Base-by-base conservation (phyloP, 768 basidiomycete species). In the Pleurotus eryngii region DNA sequence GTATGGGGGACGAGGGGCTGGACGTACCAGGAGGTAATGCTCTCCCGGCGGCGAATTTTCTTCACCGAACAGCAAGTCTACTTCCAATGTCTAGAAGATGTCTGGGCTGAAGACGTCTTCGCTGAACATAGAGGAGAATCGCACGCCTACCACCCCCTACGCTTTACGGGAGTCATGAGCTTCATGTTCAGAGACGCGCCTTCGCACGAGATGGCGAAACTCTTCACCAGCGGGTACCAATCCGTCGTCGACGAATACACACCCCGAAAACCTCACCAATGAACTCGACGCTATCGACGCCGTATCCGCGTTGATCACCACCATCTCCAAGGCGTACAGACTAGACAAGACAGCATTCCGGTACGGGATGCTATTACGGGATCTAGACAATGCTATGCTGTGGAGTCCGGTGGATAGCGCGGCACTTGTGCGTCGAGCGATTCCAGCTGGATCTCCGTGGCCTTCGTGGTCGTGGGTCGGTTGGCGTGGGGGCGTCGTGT, bases 381-480 rank as follows among this genome's bases (percentile, higher is more conserved):
- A 54, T 15, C n/a, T 54, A 37, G 24, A 54, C 39, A 22, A 54
- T 22, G 51, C 51, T 2, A 35, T 54, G 9, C 39, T 54, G 1
- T 54, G 51, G 51, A 37, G 42, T 18, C 37, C 51, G 15, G 8
- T 18, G 8, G 22, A 54, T 15, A 38, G 37, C n/a, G n/a, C n/a
- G 7, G 24, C 12, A 17, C 24, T 35, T 17, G 30, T 37, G 17
- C 49, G 27, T 5, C 35, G 49, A 12, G 17, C n/a, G 30, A 35
- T 35, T 12, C 27, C 37, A 9, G 27, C 49, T 30, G 30, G 12
- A 45, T 22, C 20, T 6, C 22, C 51, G 15, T 54, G 51, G 51
- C 51, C 51, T 12, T 54, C 51, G 12, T 54, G 51, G 51, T 54
- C 51, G n/a, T 54, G 51, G 51, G 51, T 39, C 14, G 51, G 51